Evolutionary conservation across 2,329 filamentous ascomycete genomes (phyloP).

Genomic region (Exophiala bonariae): DNA sequence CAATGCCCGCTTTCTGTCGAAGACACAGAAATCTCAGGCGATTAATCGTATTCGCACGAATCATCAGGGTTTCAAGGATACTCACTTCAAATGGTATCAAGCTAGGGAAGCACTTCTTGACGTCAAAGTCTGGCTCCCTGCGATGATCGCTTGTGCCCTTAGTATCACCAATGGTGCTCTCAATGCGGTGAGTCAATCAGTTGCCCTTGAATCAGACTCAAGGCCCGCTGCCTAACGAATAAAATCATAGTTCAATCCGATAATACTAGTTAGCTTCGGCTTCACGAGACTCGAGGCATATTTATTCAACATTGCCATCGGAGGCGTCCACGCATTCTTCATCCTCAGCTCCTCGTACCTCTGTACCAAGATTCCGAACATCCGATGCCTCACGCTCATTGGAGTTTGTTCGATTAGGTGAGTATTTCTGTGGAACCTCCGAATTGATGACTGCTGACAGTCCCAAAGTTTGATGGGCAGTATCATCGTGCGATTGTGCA

Average conservation of each 20-base stretch:
- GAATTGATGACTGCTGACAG: too few relatives aligned
- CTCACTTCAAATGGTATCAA: conserved; percentile 29
- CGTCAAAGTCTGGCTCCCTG: conserved; percentile 37
- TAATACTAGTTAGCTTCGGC: conserved; percentile 38
- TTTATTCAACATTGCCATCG: conserved; percentile 36
- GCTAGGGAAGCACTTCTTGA: conserved; percentile 41
- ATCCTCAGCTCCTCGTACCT: conserved; percentile 31
- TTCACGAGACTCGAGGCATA: conserved; percentile 35
- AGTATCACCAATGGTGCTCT: neutral
- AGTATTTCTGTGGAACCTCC: too few relatives aligned
- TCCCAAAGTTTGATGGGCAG: conserved; percentile 25
- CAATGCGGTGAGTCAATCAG: neutral
- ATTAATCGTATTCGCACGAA: conserved; percentile 54
- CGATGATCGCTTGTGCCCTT: conserved; percentile 21
- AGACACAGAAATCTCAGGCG: conserved; percentile 46
- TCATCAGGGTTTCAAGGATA: conserved; percentile 45
- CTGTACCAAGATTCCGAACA: conserved; percentile 18
- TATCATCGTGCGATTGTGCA: conserved; percentile 34
- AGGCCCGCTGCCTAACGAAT: too few relatives aligned
- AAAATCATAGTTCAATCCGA: conserved; percentile 28
- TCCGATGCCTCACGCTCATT: neutral
- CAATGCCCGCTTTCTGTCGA: conserved; percentile 44
- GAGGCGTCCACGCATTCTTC: conserved; percentile 34
- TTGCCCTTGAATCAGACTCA: neutral
- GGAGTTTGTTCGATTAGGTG: neutral